Conservation (phyloP, 768 basidiomycete species). For the Filobasidium wieringae region DNA sequence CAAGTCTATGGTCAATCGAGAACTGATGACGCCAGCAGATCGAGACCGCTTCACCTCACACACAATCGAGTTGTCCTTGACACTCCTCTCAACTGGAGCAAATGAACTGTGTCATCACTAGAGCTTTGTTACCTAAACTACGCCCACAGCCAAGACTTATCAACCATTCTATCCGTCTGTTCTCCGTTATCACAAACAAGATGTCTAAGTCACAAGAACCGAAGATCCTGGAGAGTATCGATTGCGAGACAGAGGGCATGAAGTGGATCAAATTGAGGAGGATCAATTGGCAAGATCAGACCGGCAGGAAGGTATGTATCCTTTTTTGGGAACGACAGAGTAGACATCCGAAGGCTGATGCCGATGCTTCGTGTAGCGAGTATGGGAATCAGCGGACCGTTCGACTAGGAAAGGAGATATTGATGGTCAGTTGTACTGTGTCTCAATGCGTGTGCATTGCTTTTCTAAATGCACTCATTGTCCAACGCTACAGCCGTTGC, state of each 20-base stretch:
- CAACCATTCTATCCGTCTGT: background rate
- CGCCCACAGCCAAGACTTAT: no score
- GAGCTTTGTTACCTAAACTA: no score
- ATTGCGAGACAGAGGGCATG: conserved; percentile 30
- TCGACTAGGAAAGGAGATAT: conserved; percentile 66
- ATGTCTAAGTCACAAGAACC: conserved; percentile 36
- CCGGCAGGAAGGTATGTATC: conserved; percentile 54
- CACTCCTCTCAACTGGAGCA: no score
- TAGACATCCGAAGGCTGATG: background rate
- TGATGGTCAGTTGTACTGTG: conserved; percentile 50
- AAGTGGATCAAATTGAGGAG: conserved; percentile 81
- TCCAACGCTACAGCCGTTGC: conserved; percentile 54
- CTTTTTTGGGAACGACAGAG: background rate
- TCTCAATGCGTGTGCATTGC: background rate
- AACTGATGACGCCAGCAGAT: no score
- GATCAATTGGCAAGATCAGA: conserved; percentile 65
- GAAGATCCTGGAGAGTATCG: conserved; percentile 45
- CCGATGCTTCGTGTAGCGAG: conserved; percentile 43
- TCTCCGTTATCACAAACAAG: background rate
- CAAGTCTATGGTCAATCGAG: no score
- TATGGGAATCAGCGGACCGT: conserved; percentile 84
- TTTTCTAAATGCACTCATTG: background rate
- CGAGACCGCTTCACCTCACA: no score
- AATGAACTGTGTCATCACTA: no score
- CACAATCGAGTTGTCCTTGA: no score